Conservation (phyloP, 495 filamentous ascomycete genomes). For the Lindgomyces ingoldianus region DNA sequence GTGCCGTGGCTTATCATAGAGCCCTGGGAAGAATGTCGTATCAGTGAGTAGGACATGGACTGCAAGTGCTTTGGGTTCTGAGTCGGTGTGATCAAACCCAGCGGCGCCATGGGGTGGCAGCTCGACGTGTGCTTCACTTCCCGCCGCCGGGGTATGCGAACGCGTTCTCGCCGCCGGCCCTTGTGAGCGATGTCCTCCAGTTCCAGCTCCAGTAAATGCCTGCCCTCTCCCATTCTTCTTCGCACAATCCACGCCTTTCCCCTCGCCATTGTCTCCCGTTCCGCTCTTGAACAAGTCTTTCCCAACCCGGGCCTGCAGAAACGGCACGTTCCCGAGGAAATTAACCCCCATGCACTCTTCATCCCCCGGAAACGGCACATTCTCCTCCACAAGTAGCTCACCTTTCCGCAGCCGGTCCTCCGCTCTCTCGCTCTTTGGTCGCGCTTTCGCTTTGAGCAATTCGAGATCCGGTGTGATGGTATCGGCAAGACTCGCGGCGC, state of each 20-base stretch:
- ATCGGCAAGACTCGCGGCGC: constrained; percentile 15
- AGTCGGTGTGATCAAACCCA: not conserved
- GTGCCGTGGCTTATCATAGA: constrained; percentile 27
- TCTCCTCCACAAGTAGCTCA: constrained; percentile 11
- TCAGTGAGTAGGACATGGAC: constrained; percentile 39
- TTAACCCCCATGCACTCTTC: constrained; percentile 4
- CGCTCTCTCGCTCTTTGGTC: constrained; percentile 1
- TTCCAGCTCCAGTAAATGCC: too few relatives aligned
- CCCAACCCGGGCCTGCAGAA: constrained; percentile 37
- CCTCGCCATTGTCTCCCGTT: too few relatives aligned
- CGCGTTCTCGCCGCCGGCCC: not conserved
- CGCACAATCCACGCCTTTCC: not conserved
- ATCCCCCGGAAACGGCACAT: constrained; percentile 24
- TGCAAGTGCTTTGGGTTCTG: constrained; percentile 22
- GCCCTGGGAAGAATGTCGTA: constrained; percentile 32
- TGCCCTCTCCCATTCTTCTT: not conserved
- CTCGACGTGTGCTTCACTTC: not conserved
- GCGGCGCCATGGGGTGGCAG: not conserved
- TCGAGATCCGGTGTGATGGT: constrained; percentile 12
- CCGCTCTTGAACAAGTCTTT: constrained; percentile 22
- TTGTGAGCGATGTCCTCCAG: not conserved
- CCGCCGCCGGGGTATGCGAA: not conserved
- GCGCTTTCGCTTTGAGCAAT: constrained; percentile 5
- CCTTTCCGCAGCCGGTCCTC: constrained; percentile 11
- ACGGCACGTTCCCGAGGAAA: constrained; percentile 30